Conservation (phyloP, 352 stramenopile species). For the Halophytophthora batemanensis region DNA sequence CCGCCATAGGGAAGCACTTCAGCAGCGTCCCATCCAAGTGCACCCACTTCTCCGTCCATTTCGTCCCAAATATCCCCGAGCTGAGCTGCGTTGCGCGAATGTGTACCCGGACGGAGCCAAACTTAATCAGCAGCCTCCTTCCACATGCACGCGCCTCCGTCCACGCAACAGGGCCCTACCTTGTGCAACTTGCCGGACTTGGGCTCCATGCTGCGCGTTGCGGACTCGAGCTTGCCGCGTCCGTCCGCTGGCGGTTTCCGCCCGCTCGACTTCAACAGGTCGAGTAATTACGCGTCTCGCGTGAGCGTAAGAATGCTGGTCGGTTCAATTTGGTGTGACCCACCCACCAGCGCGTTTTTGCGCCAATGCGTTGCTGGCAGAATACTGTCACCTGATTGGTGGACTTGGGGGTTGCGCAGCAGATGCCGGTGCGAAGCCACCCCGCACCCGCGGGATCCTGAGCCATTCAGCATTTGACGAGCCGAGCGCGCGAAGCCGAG, state of each 20-base stretch:
- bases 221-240: not conserved
- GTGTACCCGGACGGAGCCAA: not conserved
- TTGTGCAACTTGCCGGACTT: slow-evolving; percentile 71
- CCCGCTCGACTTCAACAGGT: too few relatives aligned
- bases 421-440: not conserved
- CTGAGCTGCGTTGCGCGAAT: slow-evolving; percentile 55
- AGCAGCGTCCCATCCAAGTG: slow-evolving; percentile 66
- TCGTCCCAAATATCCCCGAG: slow-evolving; percentile 53
- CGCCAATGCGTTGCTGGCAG: not conserved
- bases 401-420: not conserved
- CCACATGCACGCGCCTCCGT: not conserved
- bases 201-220: slow-evolving; percentile 33
- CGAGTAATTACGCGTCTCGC: too few relatives aligned
- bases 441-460: not conserved
- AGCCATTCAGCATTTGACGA: slow-evolving; percentile 3
- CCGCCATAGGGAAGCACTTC: slow-evolving; percentile 73
- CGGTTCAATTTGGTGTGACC: too few relatives aligned
- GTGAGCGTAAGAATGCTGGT: too few relatives aligned
- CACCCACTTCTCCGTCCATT: slow-evolving; percentile 83
- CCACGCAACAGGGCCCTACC: slow-evolving; percentile 20
- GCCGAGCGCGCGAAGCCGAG: not conserved
- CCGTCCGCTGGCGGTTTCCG: too few relatives aligned
- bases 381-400: not conserved
- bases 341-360: not conserved
- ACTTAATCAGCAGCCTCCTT: not conserved